phyloP scores from a whole-genome alignment of 208 protist genomes.

The Porcisia deanei region DNA sequence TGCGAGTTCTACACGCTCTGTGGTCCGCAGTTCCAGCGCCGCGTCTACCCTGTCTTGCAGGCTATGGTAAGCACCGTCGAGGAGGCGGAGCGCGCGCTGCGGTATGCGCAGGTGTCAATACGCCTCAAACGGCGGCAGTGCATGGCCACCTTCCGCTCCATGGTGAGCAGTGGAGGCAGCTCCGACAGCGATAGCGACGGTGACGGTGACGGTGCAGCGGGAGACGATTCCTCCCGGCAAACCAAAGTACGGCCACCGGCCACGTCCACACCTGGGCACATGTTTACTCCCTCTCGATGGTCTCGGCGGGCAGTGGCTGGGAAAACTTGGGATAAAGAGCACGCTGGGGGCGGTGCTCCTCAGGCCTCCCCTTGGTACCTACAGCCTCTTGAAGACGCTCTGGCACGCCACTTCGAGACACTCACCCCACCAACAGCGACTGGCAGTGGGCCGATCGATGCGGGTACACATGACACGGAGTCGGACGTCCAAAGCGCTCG shows the following conservation, averaged over 20 bases:
- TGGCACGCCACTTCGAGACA: constrained; percentile 9
- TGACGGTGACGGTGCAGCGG: constrained; percentile 8
- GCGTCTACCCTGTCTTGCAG: constrained; percentile 43
- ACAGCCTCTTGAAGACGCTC: constrained; percentile 12
- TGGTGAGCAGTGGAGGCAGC: constrained; percentile 23
- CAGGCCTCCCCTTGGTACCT: constrained; percentile 14
- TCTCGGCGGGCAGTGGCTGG: not conserved
- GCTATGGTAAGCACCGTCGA: constrained; percentile 62
- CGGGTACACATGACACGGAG: not conserved
- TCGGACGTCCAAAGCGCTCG: not conserved
- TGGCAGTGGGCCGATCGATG: not conserved
- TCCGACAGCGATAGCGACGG: constrained; percentile 15
- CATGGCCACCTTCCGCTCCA: constrained; percentile 31
- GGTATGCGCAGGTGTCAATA: constrained; percentile 22
- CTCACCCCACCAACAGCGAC: not conserved
- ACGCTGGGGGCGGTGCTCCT: not conserved
- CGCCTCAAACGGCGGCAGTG: constrained; percentile 29
- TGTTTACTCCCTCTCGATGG: constrained; percentile 24
- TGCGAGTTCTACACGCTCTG: constrained; percentile 72
- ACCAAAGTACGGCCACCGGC: not conserved
- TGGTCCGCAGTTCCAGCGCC: constrained; percentile 37
- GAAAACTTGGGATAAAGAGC: not conserved
- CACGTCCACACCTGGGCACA: not conserved
- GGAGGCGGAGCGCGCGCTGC: constrained; percentile 51
- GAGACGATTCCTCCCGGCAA: not conserved